Evolutionary conservation across 1,284 basidiomycete species (phyloP), one percentile per base, ranked within the genome.

Genomic region (Tremellales sp.): DNA sequence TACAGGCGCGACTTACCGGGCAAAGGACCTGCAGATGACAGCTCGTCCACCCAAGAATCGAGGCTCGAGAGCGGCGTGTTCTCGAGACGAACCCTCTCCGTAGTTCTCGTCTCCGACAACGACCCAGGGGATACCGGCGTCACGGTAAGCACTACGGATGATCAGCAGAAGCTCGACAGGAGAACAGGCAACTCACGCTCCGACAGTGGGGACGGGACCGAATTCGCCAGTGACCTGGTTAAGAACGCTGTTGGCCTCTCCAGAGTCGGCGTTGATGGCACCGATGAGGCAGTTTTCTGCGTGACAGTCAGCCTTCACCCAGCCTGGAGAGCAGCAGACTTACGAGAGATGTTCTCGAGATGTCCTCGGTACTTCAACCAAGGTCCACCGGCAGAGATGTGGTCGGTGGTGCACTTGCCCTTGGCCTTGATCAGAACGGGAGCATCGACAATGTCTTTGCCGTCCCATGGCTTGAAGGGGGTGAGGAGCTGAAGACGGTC

Each of bases 301-400:
- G 35, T 13, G 6, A 28, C 26, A 16, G 18, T 24, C 27, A 41
- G 13, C 3, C 16, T 18, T 16, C 28, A 22, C 4, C 14, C 22
- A 18, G 12, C 13, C 16, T 34, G 5, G 12, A 35, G 32, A 7
- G 13, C 25, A 29, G 14, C 16, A 13, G 22, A 77, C 80, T 51
- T 56, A 84, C 84, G 88, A 29, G 91, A 95, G 73, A 97, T 98
- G 82, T 98, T 97, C 75, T 95, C 82, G 66, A 98, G 84, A 76
- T 97, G 94, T 59, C 94, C 94, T 79, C 94, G 89, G 81, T 93
- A 97, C 78, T 97, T 97, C 77, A 97, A 82, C 94, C 94, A 98
- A 37, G 94, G 94, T 50, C 94, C 94, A 79, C 92, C 94, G 35
- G 64, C 54, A 37, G 66, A 65, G 56, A 65, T 76, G 68, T 76